A percentile compares a stretch with the other conserved stretches of the same genome.
These are phyloP conservation scores for Aulographum hederae DNA, from an alignment of 2,329 filamentous ascomycete genomes.

Conservation along the genomic window DNA sequence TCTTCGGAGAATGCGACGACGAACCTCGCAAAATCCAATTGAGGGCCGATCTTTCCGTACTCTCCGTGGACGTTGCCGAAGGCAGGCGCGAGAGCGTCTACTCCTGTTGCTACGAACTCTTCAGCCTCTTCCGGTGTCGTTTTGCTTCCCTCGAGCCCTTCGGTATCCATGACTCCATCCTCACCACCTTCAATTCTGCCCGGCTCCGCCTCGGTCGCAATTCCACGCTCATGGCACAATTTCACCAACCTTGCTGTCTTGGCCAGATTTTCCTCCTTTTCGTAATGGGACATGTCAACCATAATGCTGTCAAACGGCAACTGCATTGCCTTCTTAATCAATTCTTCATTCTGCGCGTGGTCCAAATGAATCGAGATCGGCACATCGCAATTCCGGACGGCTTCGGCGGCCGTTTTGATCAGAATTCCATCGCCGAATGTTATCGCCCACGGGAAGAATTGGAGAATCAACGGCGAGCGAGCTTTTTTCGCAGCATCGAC, in stretches of 20 bases:
- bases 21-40: conserved; percentile 11
- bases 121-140: conserved; percentile 52
- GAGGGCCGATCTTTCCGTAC: conserved; percentile 46
- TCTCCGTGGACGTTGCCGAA: conserved; percentile 64
- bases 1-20: too few relatives aligned
- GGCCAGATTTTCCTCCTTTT: conserved; percentile 49
- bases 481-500: conserved; percentile 46
- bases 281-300: conserved; percentile 61
- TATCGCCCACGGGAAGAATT: conserved; percentile 53
- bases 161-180: conserved; percentile 53
- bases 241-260: conserved; percentile 43
- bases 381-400: conserved; percentile 14
- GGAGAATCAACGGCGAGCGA: conserved; percentile 43
- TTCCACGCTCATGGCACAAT: conserved; percentile 46
- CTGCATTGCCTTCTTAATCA: conserved; percentile 12
- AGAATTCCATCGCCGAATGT: conserved; percentile 33
- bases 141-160: conserved; percentile 41
- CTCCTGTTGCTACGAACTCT: conserved; percentile 52
- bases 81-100: conserved; percentile 56
- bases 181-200: conserved; percentile 56
- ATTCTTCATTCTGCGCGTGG: conserved; percentile 18
- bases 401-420: conserved; percentile 17
- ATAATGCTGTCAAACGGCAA: conserved; percentile 49
- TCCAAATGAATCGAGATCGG: conserved; percentile 20
- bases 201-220: conserved; percentile 53